Evolutionary conservation across 345 rosid species (phyloP).

Genomic region (Rhodamnia rubescens): DNA sequence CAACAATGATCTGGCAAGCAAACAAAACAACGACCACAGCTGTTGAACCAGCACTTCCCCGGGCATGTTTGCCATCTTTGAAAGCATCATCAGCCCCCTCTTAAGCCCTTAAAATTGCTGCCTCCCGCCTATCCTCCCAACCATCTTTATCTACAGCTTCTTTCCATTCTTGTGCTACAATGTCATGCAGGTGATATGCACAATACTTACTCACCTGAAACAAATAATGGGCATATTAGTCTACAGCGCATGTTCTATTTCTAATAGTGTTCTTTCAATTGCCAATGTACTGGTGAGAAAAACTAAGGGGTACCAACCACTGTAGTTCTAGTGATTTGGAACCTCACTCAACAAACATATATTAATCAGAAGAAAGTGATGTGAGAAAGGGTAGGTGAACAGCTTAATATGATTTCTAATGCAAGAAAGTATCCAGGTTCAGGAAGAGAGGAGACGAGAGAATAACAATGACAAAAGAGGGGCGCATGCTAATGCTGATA

Average conservation of each 20-base stretch:
- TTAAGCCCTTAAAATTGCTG: neutral
- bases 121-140: neutral
- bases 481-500: neutral
- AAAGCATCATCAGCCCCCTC: neutral
- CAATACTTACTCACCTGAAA: neutral
- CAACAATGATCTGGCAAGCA: slow-evolving; percentile 46
- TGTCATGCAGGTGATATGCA: neutral
- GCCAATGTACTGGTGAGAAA: neutral
- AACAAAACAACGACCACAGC: slow-evolving; percentile 69
- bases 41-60: slow-evolving; percentile 40
- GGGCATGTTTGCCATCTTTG: neutral
- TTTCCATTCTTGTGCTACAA: neutral
- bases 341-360: neutral
- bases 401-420: neutral
- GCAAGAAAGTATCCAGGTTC: neutral
- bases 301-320: neutral
- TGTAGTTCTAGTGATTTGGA: neutral
- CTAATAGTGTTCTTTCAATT: neutral
- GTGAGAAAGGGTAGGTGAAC: neutral
- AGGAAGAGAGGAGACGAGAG: neutral
- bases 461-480: neutral
- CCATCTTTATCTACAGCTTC: neutral
- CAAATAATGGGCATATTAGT: neutral
- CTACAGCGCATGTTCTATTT: neutral
- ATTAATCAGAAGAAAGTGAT: neutral